Conservation (phyloP, 345 rosid genomes). For the Hevea brasiliensis region DNA sequence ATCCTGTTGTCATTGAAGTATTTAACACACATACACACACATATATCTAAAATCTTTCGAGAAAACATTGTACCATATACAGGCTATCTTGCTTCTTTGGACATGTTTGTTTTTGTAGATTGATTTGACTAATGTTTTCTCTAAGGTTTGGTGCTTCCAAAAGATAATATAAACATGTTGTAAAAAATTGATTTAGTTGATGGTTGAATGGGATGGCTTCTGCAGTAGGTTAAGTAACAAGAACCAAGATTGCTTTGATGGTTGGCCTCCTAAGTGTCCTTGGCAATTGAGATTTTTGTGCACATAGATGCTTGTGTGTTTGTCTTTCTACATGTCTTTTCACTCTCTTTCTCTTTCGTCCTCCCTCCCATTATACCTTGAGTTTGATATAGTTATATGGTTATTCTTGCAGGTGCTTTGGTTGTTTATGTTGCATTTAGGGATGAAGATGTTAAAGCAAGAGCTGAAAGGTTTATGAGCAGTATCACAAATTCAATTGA, state of each 20-base stretch:
- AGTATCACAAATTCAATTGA: conserved; percentile 94
- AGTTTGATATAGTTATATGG: conserved; percentile 15
- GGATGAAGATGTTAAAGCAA: conserved; percentile 62
- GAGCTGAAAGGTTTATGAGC: conserved; percentile 90
- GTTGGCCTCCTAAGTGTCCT: not conserved
- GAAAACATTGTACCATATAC: too few relatives aligned
- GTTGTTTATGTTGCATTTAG: conserved; percentile 78
- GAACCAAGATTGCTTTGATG: not conserved
- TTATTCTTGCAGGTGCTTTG: conserved; percentile 57
- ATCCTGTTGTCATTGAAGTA: too few relatives aligned
- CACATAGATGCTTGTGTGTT: not conserved
- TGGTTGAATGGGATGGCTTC: not conserved
- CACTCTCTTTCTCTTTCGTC: too few relatives aligned
- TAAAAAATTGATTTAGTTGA: not conserved
- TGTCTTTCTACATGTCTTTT: too few relatives aligned
- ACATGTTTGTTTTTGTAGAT: not conserved
- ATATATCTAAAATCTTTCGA: too few relatives aligned
- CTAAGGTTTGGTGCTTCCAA: too few relatives aligned
- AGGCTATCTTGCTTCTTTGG: not conserved
- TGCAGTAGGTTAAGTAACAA: not conserved
- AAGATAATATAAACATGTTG: not conserved
- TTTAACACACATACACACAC: too few relatives aligned
- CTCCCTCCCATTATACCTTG: not conserved
- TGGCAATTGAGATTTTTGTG: not conserved
- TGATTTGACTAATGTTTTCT: not conserved